phyloP scores from a whole-genome alignment of 345 rosid genomes.

The Arabis alpina region DNA sequence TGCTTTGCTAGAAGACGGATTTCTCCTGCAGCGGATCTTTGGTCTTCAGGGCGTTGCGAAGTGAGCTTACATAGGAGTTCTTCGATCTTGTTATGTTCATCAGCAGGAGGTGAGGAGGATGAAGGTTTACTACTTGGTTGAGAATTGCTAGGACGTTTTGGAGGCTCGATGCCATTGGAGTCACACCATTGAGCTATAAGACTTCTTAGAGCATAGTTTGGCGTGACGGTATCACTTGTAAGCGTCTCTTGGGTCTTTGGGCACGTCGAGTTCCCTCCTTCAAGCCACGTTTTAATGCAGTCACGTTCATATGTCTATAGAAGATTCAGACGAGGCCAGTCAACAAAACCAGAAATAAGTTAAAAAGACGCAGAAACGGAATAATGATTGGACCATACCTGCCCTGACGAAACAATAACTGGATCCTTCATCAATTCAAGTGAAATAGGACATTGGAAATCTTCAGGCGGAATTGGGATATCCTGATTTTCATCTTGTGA shows the following conservation, averaged over 20 bases:
- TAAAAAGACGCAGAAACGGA: neutral
- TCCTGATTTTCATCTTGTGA: conserved; percentile 49
- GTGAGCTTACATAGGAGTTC: conserved; percentile 71
- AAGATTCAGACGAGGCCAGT: no score
- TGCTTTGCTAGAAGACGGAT: conserved; percentile 94
- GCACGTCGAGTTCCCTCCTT: conserved; percentile 75
- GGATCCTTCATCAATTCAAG: conserved; percentile 91
- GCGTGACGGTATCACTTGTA: conserved; percentile 60
- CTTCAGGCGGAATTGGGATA: conserved; percentile 69
- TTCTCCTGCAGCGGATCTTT: conserved; percentile 80
- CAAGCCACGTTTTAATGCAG: conserved; percentile 86
- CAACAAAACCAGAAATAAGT: neutral
- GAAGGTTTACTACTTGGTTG: conserved; percentile 56
- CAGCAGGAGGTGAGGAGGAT: no score
- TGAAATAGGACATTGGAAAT: conserved; percentile 91
- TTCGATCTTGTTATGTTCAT: conserved; percentile 57
- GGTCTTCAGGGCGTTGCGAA: conserved; percentile 67
- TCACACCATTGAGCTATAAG: conserved; percentile 98
- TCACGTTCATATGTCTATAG: conserved; percentile 43
- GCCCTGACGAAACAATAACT: conserved; percentile 94
- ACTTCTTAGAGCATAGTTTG: conserved; percentile 86
- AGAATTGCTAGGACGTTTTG: conserved; percentile 68
- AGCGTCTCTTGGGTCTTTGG: conserved; percentile 89
- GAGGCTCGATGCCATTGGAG: conserved; percentile 80
- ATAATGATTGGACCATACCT: conserved; percentile 48